phyloP scores from a whole-genome alignment of 371 early-diverging fungal genomes.

The Syncephalastrum monosporum region DNA sequence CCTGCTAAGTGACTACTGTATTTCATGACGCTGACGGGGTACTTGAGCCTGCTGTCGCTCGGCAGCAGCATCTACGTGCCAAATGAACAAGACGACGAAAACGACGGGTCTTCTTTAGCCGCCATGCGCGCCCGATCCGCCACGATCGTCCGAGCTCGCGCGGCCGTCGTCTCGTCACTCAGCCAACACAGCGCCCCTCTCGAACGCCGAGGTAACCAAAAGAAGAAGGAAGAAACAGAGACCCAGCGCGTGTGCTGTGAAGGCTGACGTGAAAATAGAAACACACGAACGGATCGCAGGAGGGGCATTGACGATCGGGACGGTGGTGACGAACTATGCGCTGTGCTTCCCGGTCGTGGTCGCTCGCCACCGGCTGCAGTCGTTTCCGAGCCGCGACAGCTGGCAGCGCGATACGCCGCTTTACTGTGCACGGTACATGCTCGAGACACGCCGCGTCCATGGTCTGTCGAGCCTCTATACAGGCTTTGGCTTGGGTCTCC shows the following conservation, averaged over 20 bases:
- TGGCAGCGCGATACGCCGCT: constrained; percentile 40
- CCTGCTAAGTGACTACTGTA: no score
- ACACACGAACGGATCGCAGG: constrained; percentile 51
- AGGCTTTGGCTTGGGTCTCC: constrained; percentile 56
- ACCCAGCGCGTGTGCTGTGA: not conserved
- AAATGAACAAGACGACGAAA: constrained; percentile 20
- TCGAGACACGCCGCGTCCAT: constrained; percentile 18
- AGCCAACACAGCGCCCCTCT: constrained; percentile 28
- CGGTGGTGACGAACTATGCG: constrained; percentile 58
- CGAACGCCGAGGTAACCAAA: constrained; percentile 31
- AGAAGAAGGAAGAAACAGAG: not conserved
- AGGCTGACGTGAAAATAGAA: constrained; percentile 20
- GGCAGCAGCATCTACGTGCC: constrained; percentile 31
- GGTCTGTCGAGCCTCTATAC: constrained; percentile 55
- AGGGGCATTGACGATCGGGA: constrained; percentile 50
- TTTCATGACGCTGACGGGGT: constrained; percentile 40
- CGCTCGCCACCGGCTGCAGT: constrained; percentile 49
- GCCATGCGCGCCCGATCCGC: constrained; percentile 12
- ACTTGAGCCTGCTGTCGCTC: constrained; percentile 31
- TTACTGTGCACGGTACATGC: constrained; percentile 32
- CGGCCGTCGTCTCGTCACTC: constrained; percentile 29
- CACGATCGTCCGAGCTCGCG: constrained; percentile 27
- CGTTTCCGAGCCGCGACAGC: constrained; percentile 19
- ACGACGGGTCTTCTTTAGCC: constrained; percentile 2
- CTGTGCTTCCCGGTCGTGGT: constrained; percentile 61